Base-by-base conservation (phyloP, 2,329 filamentous ascomycete genomes). In the Botrytis sinoallii region DNA sequence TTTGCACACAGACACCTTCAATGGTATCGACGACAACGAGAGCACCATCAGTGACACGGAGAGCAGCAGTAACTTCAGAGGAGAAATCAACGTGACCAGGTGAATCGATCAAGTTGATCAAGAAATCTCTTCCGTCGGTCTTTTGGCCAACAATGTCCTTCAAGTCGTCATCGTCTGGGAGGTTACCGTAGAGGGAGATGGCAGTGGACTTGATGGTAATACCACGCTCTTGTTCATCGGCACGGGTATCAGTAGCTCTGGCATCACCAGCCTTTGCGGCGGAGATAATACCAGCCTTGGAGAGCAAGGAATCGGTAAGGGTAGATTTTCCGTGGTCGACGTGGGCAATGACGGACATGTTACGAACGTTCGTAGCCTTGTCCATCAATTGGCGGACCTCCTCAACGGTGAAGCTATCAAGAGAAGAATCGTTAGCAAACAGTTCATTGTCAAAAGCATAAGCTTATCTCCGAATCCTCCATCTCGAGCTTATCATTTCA, bases 81-180 rank as follows among this genome's bases (percentile, higher is more conserved):
- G 96, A 99, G 92, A 99, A 99, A 88, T 99, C 96, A 88, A 99
- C 96, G 95, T 99, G 96, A 90, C 96, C 96, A 77, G 96, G 96
- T 75, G 96, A 99, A 87, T 99, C 96, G 85, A 99, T 99, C 87
- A 99, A 90, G 92, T 99, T 99, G 92, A 99, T 97, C 89, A 99
- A 89, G 92, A 99, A 99, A 85, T 97, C 94, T 85, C 92, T 92
- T 85, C 96, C 96, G 77, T 94, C 89, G 80, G 93, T 93, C 87
- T 93, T 92, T 86, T 94, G 90, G 84, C 91, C 90, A 79, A 92
- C 92, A 80, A 98, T 94, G 84, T 99, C 96, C 91, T 97, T 97
- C 79, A 98, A 83, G 83, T 98, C 96, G 75, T 98, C 95, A 67
- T 89, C 86, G 80, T 93, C 90, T 76, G 88, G 86, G 79, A 99